Evolutionary conservation across 2,329 filamentous ascomycete species (phyloP).

Genomic region (Lecanoromycetidae sp.): DNA sequence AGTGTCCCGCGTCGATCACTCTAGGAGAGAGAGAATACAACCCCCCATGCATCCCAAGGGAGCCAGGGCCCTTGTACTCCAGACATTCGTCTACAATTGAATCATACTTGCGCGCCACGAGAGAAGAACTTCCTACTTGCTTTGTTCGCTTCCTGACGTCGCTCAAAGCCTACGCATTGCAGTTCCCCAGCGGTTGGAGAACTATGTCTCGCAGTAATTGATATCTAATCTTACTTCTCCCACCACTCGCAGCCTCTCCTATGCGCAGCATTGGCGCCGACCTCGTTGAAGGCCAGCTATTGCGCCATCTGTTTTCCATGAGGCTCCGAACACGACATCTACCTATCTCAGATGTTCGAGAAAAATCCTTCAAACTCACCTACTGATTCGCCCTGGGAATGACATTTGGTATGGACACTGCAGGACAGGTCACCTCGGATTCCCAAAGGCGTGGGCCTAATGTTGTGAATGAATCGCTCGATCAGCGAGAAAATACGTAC

Average conservation of each 20-base stretch:
- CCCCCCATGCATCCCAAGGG: too few relatives aligned
- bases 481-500: not conserved
- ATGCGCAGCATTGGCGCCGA: conserved; percentile 1
- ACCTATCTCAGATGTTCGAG: conserved; percentile 1
- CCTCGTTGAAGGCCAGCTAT: conserved; percentile 2
- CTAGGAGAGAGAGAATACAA: too few relatives aligned
- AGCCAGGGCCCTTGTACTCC: too few relatives aligned
- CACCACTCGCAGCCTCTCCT: not conserved
- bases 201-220: conserved; percentile 5
- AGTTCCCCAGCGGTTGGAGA: not conserved
- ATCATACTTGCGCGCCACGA: too few relatives aligned
- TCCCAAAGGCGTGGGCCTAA: not conserved
- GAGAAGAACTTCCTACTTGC: too few relatives aligned
- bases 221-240: conserved; percentile 7
- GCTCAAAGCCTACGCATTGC: not conserved
- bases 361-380: not conserved
- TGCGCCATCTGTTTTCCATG: conserved; percentile 3
- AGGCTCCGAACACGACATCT: not conserved
- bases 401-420: conserved; percentile 5
- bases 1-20: too few relatives aligned
- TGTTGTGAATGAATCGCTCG: conserved; percentile 1
- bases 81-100: too few relatives aligned
- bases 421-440: conserved; percentile 8
- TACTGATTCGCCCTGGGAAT: not conserved
- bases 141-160: too few relatives aligned